A percentile compares a stretch with the other conserved stretches of the same genome.
phyloP scores from a whole-genome alignment of 2,329 filamentous ascomycete genomes.

The Thielaviopsis populi region DNA sequence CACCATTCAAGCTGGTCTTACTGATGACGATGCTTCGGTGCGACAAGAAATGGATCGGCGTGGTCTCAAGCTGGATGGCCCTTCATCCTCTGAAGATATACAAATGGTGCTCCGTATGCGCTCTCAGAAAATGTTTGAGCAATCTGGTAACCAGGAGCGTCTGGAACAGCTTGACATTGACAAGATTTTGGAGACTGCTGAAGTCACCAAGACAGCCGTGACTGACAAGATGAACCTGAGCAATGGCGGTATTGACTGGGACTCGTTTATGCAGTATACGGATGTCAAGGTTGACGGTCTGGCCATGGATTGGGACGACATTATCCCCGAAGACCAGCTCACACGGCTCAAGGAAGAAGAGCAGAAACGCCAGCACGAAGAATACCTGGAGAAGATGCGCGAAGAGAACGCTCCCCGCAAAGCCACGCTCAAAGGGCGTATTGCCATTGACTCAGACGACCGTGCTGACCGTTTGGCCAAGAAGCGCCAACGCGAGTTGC shows the following conservation, averaged over 20 bases:
- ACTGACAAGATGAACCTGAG: constrained; percentile 83
- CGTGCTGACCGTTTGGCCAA: constrained; percentile 49
- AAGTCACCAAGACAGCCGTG: constrained; percentile 92
- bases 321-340: constrained; percentile 86
- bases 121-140: constrained; percentile 98
- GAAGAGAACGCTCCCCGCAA: constrained; percentile 74
- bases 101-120: constrained; percentile 92
- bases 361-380: constrained; percentile 66
- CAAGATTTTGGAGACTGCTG: constrained; percentile 88
- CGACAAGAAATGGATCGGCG: constrained; percentile 65
- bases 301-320: constrained; percentile 86
- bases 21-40: constrained; percentile 78
- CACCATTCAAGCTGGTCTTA: constrained; percentile 92
- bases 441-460: constrained; percentile 44
- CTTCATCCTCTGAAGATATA: constrained; percentile 85
- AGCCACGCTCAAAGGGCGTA: constrained; percentile 46
- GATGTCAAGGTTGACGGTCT: constrained; percentile 85
- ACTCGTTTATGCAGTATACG: constrained; percentile 95
- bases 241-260: constrained; percentile 68
- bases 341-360: constrained; percentile 83
- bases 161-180: constrained; percentile 96
- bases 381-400: constrained; percentile 66
- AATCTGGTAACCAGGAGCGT: constrained; percentile 90
- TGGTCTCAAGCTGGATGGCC: constrained; percentile 58
- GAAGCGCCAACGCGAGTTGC: constrained; percentile 49